These are phyloP conservation scores for Nemophila menziesii DNA, from an alignment of 257 asterid genomes.

Conservation along the genomic window DNA sequence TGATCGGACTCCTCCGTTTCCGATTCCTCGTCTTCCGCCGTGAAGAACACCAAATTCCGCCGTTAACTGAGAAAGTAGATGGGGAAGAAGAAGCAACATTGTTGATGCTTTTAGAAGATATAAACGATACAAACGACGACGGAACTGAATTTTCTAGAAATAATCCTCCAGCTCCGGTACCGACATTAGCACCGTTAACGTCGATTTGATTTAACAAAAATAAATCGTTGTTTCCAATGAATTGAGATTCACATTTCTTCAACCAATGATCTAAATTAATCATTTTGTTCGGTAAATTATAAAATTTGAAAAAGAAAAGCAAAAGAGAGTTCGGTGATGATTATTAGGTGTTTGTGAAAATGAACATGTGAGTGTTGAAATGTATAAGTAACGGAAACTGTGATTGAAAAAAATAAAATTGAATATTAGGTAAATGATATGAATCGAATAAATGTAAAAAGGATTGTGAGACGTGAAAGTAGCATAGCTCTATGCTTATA, in stretches of 20 bases:
- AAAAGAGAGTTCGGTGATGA: not conserved
- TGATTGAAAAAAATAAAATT: not conserved
- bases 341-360: not conserved
- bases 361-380: not conserved
- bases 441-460: too few relatives aligned
- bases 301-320: not conserved
- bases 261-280: constrained; percentile 17
- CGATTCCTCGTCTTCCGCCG: constrained; percentile 23
- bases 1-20: constrained; percentile 24
- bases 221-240: constrained; percentile 7
- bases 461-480: too few relatives aligned
- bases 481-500: too few relatives aligned
- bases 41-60: constrained; percentile 11
- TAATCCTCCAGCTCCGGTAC: constrained; percentile 38
- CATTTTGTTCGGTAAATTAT: constrained; percentile 8
- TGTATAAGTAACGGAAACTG: not conserved
- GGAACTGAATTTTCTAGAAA: constrained; percentile 58
- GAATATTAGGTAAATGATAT: too few relatives aligned
- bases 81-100: constrained; percentile 1
- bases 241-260: not conserved
- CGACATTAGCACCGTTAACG: not conserved
- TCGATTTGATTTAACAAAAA: not conserved
- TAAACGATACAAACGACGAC: constrained; percentile 40
- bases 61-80: constrained; percentile 14
- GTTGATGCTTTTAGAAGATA: constrained; percentile 7